Evolutionary conservation across 1,284 basidiomycete species (phyloP).

Genomic region (Porogramme epimiltina): DNA sequence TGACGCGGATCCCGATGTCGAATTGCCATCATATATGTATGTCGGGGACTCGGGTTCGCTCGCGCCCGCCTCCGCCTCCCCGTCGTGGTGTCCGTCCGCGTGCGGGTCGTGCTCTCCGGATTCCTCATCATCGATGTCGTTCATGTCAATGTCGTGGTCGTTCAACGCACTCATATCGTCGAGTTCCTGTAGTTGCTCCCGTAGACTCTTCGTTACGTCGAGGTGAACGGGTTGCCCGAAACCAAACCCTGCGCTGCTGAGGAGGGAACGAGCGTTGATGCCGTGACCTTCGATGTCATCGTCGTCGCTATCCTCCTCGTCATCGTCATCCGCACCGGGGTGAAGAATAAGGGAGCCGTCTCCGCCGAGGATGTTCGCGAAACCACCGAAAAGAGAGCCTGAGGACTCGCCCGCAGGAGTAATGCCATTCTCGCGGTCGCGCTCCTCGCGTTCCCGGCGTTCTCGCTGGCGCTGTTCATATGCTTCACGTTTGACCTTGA

Average conservation of each 20-base stretch:
- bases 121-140: constrained; percentile 22
- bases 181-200: constrained; percentile 62
- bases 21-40: constrained; percentile 12
- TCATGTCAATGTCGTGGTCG: constrained; percentile 30
- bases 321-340: constrained; percentile 39
- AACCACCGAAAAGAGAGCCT: constrained; percentile 32
- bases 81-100: constrained; percentile 11
- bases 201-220: constrained; percentile 57
- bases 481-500: constrained; percentile 56
- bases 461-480: constrained; percentile 45
- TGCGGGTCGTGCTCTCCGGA: constrained; percentile 13
- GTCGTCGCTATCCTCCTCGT: constrained; percentile 54
- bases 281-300: constrained; percentile 45
- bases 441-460: constrained; percentile 46
- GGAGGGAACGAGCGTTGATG: constrained; percentile 43
- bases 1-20: background rate
- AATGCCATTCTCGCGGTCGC: constrained; percentile 17
- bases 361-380: constrained; percentile 45
- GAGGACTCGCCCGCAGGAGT: constrained; percentile 19
- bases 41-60: constrained; percentile 25
- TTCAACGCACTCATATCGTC: constrained; percentile 41
- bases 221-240: constrained; percentile 31
- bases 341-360: constrained; percentile 22
- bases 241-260: constrained; percentile 46
- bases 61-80: constrained; percentile 16